Evolutionary conservation across 2,329 filamentous ascomycete genomes (phyloP).

Genomic region (Ustulina deusta): DNA sequence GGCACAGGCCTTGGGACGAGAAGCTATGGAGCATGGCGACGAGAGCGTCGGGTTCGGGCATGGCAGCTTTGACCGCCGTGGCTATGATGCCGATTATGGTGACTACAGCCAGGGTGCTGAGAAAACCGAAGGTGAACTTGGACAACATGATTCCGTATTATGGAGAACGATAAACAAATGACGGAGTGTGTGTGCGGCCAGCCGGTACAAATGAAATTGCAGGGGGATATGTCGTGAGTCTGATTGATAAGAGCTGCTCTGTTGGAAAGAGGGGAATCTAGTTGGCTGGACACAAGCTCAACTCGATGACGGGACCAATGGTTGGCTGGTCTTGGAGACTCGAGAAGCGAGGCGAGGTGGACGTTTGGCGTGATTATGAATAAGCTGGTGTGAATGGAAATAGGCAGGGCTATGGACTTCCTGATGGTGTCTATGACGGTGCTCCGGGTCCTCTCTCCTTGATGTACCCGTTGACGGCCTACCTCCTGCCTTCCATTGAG

Average conservation of each 20-base stretch:
- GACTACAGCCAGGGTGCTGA: not conserved
- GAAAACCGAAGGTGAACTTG: not conserved
- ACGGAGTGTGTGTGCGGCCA: not conserved
- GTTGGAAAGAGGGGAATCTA: not conserved
- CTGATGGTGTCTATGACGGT: not conserved
- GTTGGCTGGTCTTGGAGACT: not conserved
- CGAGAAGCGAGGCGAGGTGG: not conserved
- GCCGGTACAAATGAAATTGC: not conserved
- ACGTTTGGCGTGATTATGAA: not conserved
- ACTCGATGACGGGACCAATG: not conserved
- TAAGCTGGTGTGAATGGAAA: not conserved
- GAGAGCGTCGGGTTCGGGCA: not conserved
- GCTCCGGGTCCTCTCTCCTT: not conserved
- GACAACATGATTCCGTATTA: constrained; percentile 7
- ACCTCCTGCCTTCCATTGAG: not conserved
- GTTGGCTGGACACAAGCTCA: not conserved
- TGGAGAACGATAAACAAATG: not conserved
- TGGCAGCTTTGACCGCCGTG: not conserved
- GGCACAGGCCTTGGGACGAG: not conserved
- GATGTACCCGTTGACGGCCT: not conserved
- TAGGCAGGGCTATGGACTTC: not conserved
- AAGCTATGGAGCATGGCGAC: constrained; percentile 1
- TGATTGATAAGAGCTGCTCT: not conserved
- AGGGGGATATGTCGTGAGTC: not conserved
- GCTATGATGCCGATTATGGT: not conserved